Percentiles rank a stretch among this genome's conserved stretches.
Evolutionary conservation across 495 filamentous ascomycete genomes (phyloP).

Genomic region (Lentithecium fluviatile): DNA sequence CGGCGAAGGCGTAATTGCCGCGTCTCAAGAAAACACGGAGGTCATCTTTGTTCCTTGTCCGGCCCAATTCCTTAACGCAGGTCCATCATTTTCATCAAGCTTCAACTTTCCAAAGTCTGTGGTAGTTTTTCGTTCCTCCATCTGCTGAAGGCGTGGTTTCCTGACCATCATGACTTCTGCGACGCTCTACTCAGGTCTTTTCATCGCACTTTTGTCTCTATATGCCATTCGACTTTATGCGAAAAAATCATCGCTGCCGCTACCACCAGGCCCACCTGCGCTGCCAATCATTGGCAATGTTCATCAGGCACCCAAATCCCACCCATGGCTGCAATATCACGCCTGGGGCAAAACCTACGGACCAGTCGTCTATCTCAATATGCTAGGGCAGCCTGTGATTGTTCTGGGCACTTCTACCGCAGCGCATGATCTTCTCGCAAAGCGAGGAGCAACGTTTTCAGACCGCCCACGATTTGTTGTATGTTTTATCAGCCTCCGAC

Average conservation of each 20-base stretch:
- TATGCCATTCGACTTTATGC: no score
- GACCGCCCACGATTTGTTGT: slow-evolving; percentile 32
- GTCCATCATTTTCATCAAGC: no score
- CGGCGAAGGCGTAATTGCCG: no score
- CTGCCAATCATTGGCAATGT: slow-evolving; percentile 44
- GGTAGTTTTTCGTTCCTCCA: no score
- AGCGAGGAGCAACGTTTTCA: slow-evolving; percentile 34
- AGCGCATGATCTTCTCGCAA: slow-evolving; percentile 37
- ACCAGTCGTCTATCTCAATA: slow-evolving; percentile 35
- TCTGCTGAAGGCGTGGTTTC: no score
- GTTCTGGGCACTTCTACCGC: slow-evolving; percentile 11
- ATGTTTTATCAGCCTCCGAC: background rate
- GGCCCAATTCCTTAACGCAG: no score
- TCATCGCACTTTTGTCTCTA: no score
- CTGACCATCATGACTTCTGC: no score
- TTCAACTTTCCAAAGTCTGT: no score
- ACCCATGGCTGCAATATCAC: slow-evolving; percentile 28
- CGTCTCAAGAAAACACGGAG: no score
- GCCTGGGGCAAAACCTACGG: slow-evolving; percentile 40
- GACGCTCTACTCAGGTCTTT: no score
- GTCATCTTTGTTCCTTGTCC: no score
- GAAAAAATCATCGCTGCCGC: background rate
- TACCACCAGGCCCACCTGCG: slow-evolving; percentile 7
- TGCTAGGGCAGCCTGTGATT: slow-evolving; percentile 27
- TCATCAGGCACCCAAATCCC: slow-evolving; percentile 35